A percentile compares a stretch with the other conserved stretches of the same genome.
Evolutionary conservation across 352 stramenopile species (phyloP).

Genomic region (Thraustochytrium striatum): DNA sequence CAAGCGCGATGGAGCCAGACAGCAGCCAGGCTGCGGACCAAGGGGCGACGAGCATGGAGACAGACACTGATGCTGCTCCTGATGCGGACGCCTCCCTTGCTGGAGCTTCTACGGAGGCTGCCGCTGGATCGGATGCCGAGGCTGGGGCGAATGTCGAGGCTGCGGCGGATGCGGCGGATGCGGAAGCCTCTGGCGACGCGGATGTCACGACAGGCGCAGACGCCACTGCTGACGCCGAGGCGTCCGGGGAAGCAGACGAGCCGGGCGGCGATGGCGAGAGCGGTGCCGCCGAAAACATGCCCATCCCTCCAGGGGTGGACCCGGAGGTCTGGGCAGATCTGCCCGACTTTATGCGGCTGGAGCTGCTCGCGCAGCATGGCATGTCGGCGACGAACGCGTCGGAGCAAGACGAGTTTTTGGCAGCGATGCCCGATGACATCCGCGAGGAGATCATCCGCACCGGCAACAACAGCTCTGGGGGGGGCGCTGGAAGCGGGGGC

Average conservation of each 20-base stretch:
- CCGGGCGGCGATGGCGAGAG: background rate
- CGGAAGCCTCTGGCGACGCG: background rate
- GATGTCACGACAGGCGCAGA: background rate
- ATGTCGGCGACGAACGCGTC: background rate
- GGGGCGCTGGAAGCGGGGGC: background rate
- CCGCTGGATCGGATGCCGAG: background rate
- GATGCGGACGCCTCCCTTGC: background rate
- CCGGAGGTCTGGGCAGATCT: slow-evolving; percentile 43
- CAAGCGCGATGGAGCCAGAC: too few relatives aligned
- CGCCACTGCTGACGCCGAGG: background rate
- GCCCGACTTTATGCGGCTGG: slow-evolving; percentile 8
- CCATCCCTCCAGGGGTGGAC: slow-evolving; percentile 34
- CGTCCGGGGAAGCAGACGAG: background rate
- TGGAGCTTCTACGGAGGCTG: background rate
- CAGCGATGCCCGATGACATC: slow-evolving; percentile 5
- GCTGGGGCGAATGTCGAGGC: background rate
- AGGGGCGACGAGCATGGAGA: too few relatives aligned
- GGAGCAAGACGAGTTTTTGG: slow-evolving; percentile 8
- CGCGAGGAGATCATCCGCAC: background rate
- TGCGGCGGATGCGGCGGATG: background rate
- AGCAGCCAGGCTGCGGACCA: too few relatives aligned
- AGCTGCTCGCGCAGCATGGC: slow-evolving; percentile 27
- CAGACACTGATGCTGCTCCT: too few relatives aligned
- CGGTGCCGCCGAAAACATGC: background rate
- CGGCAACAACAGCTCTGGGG: too few relatives aligned